These are phyloP conservation scores for Stephania japonica DNA, from an alignment of 164 flowering plant genomes.

Conservation along the genomic window DNA sequence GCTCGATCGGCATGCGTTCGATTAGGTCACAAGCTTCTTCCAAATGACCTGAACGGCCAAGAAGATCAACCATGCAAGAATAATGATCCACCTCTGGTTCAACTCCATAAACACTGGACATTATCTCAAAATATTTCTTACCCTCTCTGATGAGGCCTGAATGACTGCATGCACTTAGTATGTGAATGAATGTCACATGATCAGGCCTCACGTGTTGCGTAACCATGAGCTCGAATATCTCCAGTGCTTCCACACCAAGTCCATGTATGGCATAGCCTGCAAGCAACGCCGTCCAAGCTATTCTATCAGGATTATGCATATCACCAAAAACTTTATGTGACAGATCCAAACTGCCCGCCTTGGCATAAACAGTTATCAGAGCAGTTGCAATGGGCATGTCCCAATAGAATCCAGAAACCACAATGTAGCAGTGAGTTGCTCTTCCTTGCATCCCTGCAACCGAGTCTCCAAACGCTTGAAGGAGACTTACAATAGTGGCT, in stretches of 20 bases:
- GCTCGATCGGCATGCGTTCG: conserved; percentile 24
- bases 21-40: conserved; percentile 19
- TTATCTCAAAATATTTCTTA: conserved; percentile 19
- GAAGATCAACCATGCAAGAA: conserved; percentile 36
- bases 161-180: conserved; percentile 31
- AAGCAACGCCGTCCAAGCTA: conserved; percentile 36
- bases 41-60: conserved; percentile 27
- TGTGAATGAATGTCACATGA: conserved; percentile 33
- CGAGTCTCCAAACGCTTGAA: conserved; percentile 26
- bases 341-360: conserved; percentile 25
- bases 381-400: conserved; percentile 23
- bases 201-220: conserved; percentile 20
- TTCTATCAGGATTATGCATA: conserved; percentile 20
- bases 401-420: conserved; percentile 19
- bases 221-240: conserved; percentile 21
- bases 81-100: conserved; percentile 28
- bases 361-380: conserved; percentile 26
- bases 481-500: conserved; percentile 28
- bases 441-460: conserved; percentile 22
- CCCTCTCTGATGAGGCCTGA: conserved; percentile 28
- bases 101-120: conserved; percentile 25
- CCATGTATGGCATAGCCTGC: conserved; percentile 35
- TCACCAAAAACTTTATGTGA: conserved; percentile 20
- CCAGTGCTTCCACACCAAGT: conserved; percentile 24
- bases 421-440: conserved; percentile 24